Evolutionary conservation across 2,329 filamentous ascomycete species (phyloP).

Genomic region (Amauroascus verrucosus): DNA sequence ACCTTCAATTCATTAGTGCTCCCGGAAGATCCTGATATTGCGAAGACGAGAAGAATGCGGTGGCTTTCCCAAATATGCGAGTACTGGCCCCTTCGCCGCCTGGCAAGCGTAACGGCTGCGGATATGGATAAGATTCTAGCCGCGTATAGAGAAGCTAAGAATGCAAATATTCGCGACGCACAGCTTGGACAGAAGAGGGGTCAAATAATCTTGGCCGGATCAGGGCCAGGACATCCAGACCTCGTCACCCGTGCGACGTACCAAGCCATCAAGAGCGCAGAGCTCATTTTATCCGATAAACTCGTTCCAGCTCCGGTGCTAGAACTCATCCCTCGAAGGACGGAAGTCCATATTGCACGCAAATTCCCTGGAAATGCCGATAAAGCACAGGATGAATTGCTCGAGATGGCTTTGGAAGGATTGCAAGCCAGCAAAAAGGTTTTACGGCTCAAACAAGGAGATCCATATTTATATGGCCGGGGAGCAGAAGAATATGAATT

Average conservation of each 20-base stretch:
- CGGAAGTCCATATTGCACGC: conserved; percentile 79
- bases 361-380: conserved; percentile 98
- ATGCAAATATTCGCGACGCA: conserved; percentile 8
- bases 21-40: conserved; percentile 58
- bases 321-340: conserved; percentile 80
- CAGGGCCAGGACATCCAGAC: conserved; percentile 84
- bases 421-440: conserved; percentile 64
- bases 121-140: conserved; percentile 69
- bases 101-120: conserved; percentile 67
- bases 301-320: conserved; percentile 66
- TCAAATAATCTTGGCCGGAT: conserved; percentile 77
- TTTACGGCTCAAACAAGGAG: conserved; percentile 85
- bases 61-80: conserved; percentile 97
- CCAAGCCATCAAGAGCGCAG: conserved; percentile 39
- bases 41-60: conserved; percentile 71
- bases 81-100: conserved; percentile 84
- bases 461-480: conserved; percentile 91
- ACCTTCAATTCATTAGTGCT: conserved; percentile 74
- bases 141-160: conserved; percentile 46
- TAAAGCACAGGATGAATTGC: conserved; percentile 78
- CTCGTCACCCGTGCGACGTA: conserved; percentile 61
- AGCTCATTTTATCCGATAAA: conserved; percentile 44
- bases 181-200: conserved; percentile 38
- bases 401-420: conserved; percentile 64
- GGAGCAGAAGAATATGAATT: conserved; percentile 87